A percentile compares a stretch with the other conserved stretches of the same genome.
These are phyloP conservation scores for Lasiodiplodia hormozganensis DNA, from an alignment of 2,329 filamentous ascomycete genomes.

Conservation along the genomic window DNA sequence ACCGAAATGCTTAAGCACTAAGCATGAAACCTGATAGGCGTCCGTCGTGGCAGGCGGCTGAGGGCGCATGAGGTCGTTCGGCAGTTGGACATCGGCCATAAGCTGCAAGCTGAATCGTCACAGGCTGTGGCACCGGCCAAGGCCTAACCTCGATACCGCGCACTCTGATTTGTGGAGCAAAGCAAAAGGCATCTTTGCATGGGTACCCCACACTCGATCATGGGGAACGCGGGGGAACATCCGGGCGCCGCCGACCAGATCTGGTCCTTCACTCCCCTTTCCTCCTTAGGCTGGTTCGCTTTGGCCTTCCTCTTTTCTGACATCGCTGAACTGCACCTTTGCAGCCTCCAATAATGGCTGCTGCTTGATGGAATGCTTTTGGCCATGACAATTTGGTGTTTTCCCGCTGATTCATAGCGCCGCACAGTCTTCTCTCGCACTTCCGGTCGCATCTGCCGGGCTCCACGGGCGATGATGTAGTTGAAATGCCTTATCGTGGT, in stretches of 20 bases:
- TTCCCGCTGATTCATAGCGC: not conserved
- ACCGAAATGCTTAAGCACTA: conserved; percentile 12
- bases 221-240: conserved; percentile 9
- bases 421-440: not conserved
- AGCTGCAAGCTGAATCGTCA: not conserved
- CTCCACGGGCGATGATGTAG: conserved; percentile 20
- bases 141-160: not conserved
- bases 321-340: not conserved
- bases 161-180: not conserved
- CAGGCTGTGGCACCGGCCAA: conserved; percentile 1
- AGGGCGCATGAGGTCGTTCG: not conserved
- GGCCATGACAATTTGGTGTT: not conserved
- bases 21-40: conserved; percentile 17
- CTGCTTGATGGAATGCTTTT: not conserved
- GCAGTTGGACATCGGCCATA: conserved; percentile 27
- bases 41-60: not conserved
- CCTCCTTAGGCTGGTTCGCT: not conserved
- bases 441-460: conserved; percentile 20
- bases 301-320: not conserved
- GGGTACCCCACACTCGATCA: conserved; percentile 8
- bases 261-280: not conserved
- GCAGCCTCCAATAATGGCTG: too few relatives aligned
- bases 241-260: not conserved
- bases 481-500: conserved; percentile 3
- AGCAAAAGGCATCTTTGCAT: not conserved